A percentile compares a stretch with the other conserved stretches of the same genome.
Conservation (phyloP, 116 monocot genomes). For the Thalassia testudinum region DNA sequence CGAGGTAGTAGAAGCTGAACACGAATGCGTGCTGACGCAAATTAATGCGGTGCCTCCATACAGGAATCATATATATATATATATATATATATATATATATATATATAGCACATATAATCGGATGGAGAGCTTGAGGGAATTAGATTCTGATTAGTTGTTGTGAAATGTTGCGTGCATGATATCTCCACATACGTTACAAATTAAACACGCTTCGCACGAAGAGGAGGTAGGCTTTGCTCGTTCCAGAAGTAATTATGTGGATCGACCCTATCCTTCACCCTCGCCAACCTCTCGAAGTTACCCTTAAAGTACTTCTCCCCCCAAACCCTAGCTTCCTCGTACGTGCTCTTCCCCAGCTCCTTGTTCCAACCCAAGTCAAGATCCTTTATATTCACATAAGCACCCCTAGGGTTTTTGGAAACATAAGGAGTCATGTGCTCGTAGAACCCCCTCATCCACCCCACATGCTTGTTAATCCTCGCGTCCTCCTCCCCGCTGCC, state of each 20-base stretch:
- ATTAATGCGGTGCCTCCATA: too few species aligned
- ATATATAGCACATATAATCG: too few species aligned
- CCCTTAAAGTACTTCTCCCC: slow-evolving; percentile 19
- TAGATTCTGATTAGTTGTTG: too few species aligned
- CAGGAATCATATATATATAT: too few species aligned
- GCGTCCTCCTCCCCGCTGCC: slow-evolving; percentile 6
- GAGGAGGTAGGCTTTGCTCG: slow-evolving; percentile 45
- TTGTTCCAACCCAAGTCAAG: slow-evolving; percentile 20
- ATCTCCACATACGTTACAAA: too few species aligned
- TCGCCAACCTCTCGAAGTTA: slow-evolving; percentile 22
- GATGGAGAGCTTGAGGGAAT: too few species aligned
- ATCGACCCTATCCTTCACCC: slow-evolving; percentile 24
- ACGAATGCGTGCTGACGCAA: too few species aligned
- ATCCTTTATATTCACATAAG: slow-evolving; percentile 31
- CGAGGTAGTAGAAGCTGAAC: too few species aligned
- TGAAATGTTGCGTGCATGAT: too few species aligned
- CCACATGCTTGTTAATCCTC: neutral
- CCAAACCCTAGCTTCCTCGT: slow-evolving; percentile 4
- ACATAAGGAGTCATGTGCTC: slow-evolving; percentile 20
- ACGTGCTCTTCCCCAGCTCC: neutral
- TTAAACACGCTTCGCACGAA: too few species aligned
- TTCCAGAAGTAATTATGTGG: slow-evolving; percentile 22
- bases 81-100: too few species aligned
- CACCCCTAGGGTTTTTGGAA: slow-evolving; percentile 20
- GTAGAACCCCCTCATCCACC: slow-evolving; percentile 20